Evolutionary conservation across 495 filamentous ascomycete species (phyloP), one percentile per base, ranked within the genome.

Genomic region (Penicillium salamii): DNA sequence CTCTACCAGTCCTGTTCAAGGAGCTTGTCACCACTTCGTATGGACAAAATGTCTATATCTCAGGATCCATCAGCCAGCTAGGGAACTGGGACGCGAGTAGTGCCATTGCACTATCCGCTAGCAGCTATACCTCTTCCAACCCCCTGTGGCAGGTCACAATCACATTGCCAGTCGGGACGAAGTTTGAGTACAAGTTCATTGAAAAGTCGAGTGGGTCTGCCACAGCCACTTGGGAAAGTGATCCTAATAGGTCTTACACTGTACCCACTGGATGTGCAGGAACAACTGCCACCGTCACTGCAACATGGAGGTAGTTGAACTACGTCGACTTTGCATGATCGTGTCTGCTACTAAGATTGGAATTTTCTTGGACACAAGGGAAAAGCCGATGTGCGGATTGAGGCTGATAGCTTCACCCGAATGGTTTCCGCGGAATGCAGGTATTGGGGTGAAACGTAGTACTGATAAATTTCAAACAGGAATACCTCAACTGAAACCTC

Each of bases 121-220:
- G 57, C 21, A 51, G 68, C 7, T 87, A 86, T 49, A 78, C 74
- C 9, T 55, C 56, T 4, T 74, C 57, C 46, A 76, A 83, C 57
- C 80, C 77, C 5, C 46, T 82, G 7, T 87, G 83, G 83, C 70
- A 56, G 29, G 70, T 59, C 1, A 71, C 70, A 0, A 43, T 85
- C 12, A 64, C 60, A 1, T 53, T 86, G 1, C 61, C 70, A 1
- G 73, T 75, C 2, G 82, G 82, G 2, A 66, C 66, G 14, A 57
- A 53, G 1, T 68, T 89, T 15, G 44, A 81, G 62, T 87, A 87
- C 52, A 89, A 87, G 59, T 89, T 79, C 52, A 74, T 87, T 52
- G 73, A 78, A 38, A 68, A 84, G 31, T 55, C 63, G 1, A 72
- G 76, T 52, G 78, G 81, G 4, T 76, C 78, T 7, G 35, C 54